Conservation (phyloP, 257 asterid genomes). For the Solanum piurae region DNA sequence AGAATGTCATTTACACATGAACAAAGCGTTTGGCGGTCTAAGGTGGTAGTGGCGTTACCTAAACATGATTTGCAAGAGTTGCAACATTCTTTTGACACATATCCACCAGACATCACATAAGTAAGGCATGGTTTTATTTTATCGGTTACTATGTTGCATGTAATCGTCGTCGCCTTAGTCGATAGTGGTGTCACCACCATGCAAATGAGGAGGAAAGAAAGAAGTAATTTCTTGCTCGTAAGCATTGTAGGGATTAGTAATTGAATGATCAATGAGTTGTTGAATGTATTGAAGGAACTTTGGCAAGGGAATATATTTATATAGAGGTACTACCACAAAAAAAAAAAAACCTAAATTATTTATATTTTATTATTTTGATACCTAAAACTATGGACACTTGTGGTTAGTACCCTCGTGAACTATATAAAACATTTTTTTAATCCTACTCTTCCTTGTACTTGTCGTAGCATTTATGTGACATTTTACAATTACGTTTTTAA, state of each 20-base stretch:
- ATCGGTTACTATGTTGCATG: not conserved
- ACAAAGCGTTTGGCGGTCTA: not conserved
- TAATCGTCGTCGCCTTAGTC: not conserved
- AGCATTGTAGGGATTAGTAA: not conserved
- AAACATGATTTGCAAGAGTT: not conserved
- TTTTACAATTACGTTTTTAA: not conserved
- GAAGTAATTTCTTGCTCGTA: not conserved
- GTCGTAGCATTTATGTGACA: not conserved
- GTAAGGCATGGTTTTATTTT: not conserved
- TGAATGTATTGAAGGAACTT: not conserved
- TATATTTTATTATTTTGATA: not conserved
- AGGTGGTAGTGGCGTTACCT: not conserved
- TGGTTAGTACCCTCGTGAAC: not conserved
- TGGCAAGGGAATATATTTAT: not conserved
- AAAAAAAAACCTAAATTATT: not conserved
- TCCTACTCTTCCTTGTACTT: no score
- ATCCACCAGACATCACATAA: not conserved
- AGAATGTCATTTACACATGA: not conserved
- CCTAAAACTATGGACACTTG: not conserved
- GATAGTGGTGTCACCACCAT: not conserved
- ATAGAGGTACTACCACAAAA: not conserved
- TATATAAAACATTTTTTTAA: no score
- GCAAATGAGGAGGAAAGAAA: not conserved
- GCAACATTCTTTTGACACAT: not conserved
- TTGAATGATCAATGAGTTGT: not conserved